phyloP scores from a whole-genome alignment of 2,329 filamentous ascomycete genomes.

The Neocatenulostroma microsporum region DNA sequence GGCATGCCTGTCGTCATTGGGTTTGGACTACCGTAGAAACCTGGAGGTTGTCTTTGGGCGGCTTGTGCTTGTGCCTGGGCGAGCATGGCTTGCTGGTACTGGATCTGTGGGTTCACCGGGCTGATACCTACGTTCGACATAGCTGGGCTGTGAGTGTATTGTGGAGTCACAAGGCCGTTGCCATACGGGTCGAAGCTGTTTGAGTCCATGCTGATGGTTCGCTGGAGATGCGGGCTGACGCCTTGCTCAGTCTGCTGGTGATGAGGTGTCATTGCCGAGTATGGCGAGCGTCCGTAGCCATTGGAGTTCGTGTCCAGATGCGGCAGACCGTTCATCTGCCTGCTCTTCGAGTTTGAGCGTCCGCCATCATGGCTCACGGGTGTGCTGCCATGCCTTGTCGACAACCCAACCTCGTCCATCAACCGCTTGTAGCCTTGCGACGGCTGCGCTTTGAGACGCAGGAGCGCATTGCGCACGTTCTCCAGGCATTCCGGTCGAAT shows the following conservation, averaged over 20 bases:
- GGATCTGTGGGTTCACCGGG: slow-evolving; percentile 39
- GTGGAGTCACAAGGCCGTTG: slow-evolving; percentile 28
- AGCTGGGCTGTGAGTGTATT: slow-evolving; percentile 30
- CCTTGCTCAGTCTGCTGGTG: slow-evolving; percentile 31
- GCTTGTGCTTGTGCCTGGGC: slow-evolving; percentile 31
- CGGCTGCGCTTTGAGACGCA: slow-evolving; percentile 86
- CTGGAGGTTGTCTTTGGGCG: slow-evolving; percentile 18
- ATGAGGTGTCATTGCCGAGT: slow-evolving; percentile 22
- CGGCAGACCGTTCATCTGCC: slow-evolving; percentile 25
- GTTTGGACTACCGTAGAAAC: slow-evolving; percentile 23
- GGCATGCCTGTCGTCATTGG: slow-evolving; percentile 10
- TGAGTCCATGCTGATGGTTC: slow-evolving; percentile 44
- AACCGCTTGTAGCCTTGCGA: slow-evolving; percentile 95
- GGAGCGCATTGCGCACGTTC: slow-evolving; percentile 80
- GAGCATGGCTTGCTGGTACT: slow-evolving; percentile 51
- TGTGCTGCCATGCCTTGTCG: slow-evolving; percentile 42
- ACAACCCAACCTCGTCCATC: slow-evolving; percentile 96
- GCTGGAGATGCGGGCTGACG: slow-evolving; percentile 32
- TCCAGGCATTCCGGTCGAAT: slow-evolving; percentile 84
- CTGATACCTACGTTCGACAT: slow-evolving; percentile 29
- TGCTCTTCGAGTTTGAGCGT: slow-evolving; percentile 29
- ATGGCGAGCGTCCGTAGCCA: slow-evolving; percentile 30
- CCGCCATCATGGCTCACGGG: slow-evolving; percentile 27
- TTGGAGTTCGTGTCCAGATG: slow-evolving; percentile 27
- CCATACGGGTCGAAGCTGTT: slow-evolving; percentile 40